Conservation (phyloP, 345 rosid species). For the rapeseed (Brassica napus) region Da-Ae NC_063448.1:17243001-17243500, state of each 20-base stretch:
- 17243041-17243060: slow-evolving; percentile 84
- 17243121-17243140: not conserved
- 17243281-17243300: slow-evolving; percentile 96
- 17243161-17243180: slow-evolving; percentile 98
- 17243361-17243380: not conserved
- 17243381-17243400: not conserved
- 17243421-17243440: not conserved
- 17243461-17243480: not conserved
- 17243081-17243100: not conserved
- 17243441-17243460: not conserved
- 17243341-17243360: not conserved
- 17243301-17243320: slow-evolving; percentile 56
- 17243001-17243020: slow-evolving; percentile 67
- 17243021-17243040: slow-evolving; percentile 77
- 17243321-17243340: not conserved
- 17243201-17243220: slow-evolving; percentile 87
- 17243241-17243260: slow-evolving; percentile 97
- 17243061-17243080: slow-evolving; percentile 1
- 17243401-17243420: not conserved
- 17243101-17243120: not conserved
- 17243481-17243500: slow-evolving; percentile 1
- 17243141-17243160: slow-evolving; percentile 9
- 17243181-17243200: slow-evolving; percentile 83
- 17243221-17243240: slow-evolving; percentile 99
- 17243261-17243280: slow-evolving; percentile 98